Conservation (phyloP, 768 basidiomycete species). For the Tulasnella sp. region DNA sequence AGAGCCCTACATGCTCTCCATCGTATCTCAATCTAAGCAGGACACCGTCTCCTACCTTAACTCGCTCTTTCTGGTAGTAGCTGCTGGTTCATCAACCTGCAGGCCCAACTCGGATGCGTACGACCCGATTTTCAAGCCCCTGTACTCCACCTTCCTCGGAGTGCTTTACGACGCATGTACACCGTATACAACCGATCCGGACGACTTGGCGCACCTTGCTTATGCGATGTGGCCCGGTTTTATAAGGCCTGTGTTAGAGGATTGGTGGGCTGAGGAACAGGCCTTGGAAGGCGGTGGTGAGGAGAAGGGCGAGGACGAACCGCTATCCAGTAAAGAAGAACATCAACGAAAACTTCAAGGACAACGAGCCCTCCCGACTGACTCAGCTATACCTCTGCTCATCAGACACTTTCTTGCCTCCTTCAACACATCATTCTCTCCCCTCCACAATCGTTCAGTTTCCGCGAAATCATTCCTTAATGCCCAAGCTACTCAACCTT, state of each 20-base stretch:
- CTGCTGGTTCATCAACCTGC: constrained; percentile 40
- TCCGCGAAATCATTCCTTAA: constrained; percentile 3
- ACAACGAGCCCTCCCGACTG: constrained; percentile 1
- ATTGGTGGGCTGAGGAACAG: constrained; percentile 40
- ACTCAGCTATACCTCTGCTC: constrained; percentile 26
- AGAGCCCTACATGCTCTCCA: constrained; percentile 70
- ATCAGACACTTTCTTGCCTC: constrained; percentile 17
- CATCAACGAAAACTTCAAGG: neutral
- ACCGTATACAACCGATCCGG: constrained; percentile 65
- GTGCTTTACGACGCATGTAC: constrained; percentile 64
- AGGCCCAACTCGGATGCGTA: constrained; percentile 46
- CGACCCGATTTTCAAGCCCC: constrained; percentile 50
- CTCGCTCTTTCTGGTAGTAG: constrained; percentile 12
- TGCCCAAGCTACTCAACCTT: constrained; percentile 1
- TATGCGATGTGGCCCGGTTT: constrained; percentile 83
- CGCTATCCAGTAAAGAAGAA: neutral
- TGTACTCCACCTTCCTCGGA: constrained; percentile 67
- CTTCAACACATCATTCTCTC: constrained; percentile 6
- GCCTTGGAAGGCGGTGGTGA: neutral
- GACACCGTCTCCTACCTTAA: constrained; percentile 37
- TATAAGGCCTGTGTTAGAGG: constrained; percentile 66
- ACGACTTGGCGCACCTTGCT: constrained; percentile 74
- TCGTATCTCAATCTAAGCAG: constrained; percentile 59
- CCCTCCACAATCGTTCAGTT: constrained; percentile 25
- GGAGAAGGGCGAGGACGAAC: neutral